Evolutionary conservation across 441 rosid species (phyloP), one percentile per base, ranked within the genome.

Genomic region (Eruca vesicaria): DNA sequence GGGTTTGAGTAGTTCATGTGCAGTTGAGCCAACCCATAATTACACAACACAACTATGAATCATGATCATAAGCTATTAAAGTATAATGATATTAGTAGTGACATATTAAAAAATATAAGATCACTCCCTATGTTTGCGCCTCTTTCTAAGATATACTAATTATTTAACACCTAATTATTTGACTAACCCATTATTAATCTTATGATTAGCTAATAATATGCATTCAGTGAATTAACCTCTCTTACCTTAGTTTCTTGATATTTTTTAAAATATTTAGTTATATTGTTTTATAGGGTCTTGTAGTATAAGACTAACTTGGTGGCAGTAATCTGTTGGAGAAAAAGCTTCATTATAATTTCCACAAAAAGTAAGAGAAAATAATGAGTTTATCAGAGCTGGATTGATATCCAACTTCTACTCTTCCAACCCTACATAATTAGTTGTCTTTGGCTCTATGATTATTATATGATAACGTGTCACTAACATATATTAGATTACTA

Each of bases 1-100:
- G 72, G 68, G 68, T 61, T 68, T 10, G 71, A 78, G 72, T 62
- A 78, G 78, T 78, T 79, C 75, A 79, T 79, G 78, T 79, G 79
- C 79, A 79, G 82, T 79, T 79, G 76, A 79, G 82, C 82, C 82
- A 79, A 74, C 78, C 75, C 82, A 79, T 72, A 74, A 73, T 73
- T 74, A 45, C 78, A 73, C 78, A 78, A 57, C 68, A 78, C 61
- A 68, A 72, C 57, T 68, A 78, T 78, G 77, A 72, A 77, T 66
- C 77, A 78, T 78, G 73, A 78, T 72, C 70, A 36, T 41, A 68
- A 19, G 45, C 55, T 64, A 33, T 52, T 18, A 19, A 11, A 11
- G 29, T 52, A 53, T 61, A 61, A 9, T 59, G 33, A 64, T 65
- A 52, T 32, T 61, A 18, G 23, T 29, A 26, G 28, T 53, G 68